These are phyloP conservation scores for Sugiyamaella novakii DNA, from an alignment of 1,139 yeast species.

Conservation along the genomic window DNA sequence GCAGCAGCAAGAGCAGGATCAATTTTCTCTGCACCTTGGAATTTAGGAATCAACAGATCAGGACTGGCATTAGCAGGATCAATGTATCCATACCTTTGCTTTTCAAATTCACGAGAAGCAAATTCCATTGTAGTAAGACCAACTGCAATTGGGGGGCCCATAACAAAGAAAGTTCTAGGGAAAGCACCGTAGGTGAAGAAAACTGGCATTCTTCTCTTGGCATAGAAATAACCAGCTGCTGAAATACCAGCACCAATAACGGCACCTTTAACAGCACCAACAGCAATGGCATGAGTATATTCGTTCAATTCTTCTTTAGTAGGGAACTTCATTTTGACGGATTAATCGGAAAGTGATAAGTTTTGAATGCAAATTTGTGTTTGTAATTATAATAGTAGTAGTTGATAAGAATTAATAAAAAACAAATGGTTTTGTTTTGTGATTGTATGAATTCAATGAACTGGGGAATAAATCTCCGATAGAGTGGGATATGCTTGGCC, in stretches of 20 bases:
- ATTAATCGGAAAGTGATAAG: too few species aligned
- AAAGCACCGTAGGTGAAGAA: constrained; percentile 29
- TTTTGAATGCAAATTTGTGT: too few species aligned
- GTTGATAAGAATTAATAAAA: too few species aligned
- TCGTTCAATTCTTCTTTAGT: constrained; percentile 66
- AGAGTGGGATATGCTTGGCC: too few species aligned
- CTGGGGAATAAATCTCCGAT: too few species aligned
- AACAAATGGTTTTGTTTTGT: too few species aligned
- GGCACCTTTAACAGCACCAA: constrained; percentile 67
- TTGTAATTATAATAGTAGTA: not conserved
- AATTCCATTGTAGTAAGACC: constrained; percentile 42
- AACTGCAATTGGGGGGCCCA: constrained; percentile 37
- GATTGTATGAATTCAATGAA: too few species aligned
- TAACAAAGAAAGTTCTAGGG: constrained; percentile 35
- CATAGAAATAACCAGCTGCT: constrained; percentile 42
- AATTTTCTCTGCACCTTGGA: not conserved
- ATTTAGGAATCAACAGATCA: constrained; percentile 18
- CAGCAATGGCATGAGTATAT: constrained; percentile 57
- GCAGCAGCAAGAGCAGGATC: constrained; percentile 1
- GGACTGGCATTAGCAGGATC: constrained; percentile 17
- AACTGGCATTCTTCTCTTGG: constrained; percentile 24
- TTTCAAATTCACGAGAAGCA: constrained; percentile 41
- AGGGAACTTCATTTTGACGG: constrained; percentile 67
- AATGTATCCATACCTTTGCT: constrained; percentile 26
- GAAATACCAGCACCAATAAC: constrained; percentile 58